Conservation (phyloP, 257 asterid species). For the Lavandula angustifolia region DNA sequence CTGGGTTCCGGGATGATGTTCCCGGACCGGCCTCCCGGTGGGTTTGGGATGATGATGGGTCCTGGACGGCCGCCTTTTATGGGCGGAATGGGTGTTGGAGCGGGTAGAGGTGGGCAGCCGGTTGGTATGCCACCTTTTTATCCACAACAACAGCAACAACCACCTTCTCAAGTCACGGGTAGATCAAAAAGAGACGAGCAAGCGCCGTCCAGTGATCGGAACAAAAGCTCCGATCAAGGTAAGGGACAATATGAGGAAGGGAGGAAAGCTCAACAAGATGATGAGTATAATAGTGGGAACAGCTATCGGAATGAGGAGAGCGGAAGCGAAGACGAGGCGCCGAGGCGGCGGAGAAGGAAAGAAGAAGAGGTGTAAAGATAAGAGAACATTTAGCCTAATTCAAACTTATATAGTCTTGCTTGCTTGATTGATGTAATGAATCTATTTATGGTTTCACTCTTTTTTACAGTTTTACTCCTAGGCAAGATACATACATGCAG, state of each 20-base stretch:
- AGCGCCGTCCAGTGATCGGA: slow-evolving; percentile 31
- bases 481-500: too few species aligned
- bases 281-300: slow-evolving; percentile 53
- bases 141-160: slow-evolving; percentile 62
- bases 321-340: slow-evolving; percentile 88
- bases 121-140: slow-evolving; percentile 62
- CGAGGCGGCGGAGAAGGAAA: slow-evolving; percentile 86
- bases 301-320: slow-evolving; percentile 60
- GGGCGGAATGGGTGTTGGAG: slow-evolving; percentile 34
- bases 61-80: slow-evolving; percentile 78
- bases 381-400: slow-evolving; percentile 24
- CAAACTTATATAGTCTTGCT: too few species aligned
- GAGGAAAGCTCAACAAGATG: slow-evolving; percentile 47
- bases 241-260: slow-evolving; percentile 54
- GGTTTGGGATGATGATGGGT: slow-evolving; percentile 87
- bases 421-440: too few species aligned
- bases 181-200: slow-evolving; percentile 57
- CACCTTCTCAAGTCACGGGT: slow-evolving; percentile 44
- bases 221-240: slow-evolving; percentile 54
- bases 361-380: slow-evolving; percentile 61
- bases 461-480: too few species aligned
- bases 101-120: slow-evolving; percentile 52
- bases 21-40: slow-evolving; percentile 74
- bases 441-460: too few species aligned
- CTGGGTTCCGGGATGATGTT: slow-evolving; percentile 77